Conservation (phyloP, 495 filamentous ascomycete genomes). For the Penicillium flavigenum region DNA sequence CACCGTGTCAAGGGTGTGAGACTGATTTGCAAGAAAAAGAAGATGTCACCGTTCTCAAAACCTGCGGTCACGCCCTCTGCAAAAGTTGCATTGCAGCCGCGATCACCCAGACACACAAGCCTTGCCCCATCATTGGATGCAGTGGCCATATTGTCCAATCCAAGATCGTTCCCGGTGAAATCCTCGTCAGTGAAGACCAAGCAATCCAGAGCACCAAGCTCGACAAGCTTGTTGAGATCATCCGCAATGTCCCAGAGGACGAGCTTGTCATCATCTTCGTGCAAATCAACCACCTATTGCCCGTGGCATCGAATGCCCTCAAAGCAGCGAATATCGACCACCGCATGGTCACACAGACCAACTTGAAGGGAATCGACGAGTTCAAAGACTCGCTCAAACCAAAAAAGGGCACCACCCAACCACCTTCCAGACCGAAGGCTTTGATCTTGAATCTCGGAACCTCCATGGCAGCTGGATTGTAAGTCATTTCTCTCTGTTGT, state of each 20-base stretch:
- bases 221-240: constrained; percentile 44
- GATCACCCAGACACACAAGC: constrained; percentile 1
- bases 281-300: constrained; percentile 48
- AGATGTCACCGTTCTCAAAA: constrained; percentile 38
- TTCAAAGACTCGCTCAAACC: constrained; percentile 4
- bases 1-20: constrained; percentile 33
- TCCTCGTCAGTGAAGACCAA: constrained; percentile 32
- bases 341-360: constrained; percentile 13
- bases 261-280: constrained; percentile 56
- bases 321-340: constrained; percentile 31
- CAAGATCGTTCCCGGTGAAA: constrained; percentile 38
- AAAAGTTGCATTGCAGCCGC: constrained; percentile 28
- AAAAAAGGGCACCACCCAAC: constrained; percentile 1
- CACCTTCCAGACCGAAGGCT: constrained; percentile 39
- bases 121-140: constrained; percentile 36
- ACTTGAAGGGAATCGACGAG: constrained; percentile 7
- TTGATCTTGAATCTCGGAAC: constrained; percentile 65
- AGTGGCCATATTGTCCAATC: constrained; percentile 26
- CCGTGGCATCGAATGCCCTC: constrained; percentile 34
- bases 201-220: constrained; percentile 47
- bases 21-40: constrained; percentile 7
- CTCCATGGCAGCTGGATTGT: constrained; percentile 68
- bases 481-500: constrained; percentile 32
- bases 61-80: constrained; percentile 55
- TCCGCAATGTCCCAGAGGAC: constrained; percentile 38